Evolutionary conservation across 1,284 basidiomycete genomes (phyloP).

Genomic region (Ustanciosporium gigantosporum): DNA sequence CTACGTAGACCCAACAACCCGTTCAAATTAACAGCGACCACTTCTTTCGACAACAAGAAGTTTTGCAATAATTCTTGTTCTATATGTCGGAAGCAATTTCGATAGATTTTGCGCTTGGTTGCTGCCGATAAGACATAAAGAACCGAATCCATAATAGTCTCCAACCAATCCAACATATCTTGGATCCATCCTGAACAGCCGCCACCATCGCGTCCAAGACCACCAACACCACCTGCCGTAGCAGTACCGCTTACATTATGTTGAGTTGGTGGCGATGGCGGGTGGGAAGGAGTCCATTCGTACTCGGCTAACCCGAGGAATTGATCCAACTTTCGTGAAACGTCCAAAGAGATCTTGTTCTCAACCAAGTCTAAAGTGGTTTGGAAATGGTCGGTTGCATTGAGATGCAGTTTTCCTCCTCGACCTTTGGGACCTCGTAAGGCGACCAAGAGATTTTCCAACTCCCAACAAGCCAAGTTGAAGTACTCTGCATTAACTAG

Average conservation of each 20-base stretch:
- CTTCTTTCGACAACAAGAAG: conserved; percentile 26
- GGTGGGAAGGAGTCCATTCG: conserved; percentile 77
- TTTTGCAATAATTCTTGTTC: conserved; percentile 81
- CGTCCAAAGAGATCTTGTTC: conserved; percentile 77
- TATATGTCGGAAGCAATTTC: conserved; percentile 80
- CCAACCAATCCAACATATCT: conserved; percentile 93
- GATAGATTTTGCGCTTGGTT: conserved; percentile 86
- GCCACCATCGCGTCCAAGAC: too few species aligned
- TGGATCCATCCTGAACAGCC: conserved; percentile 76
- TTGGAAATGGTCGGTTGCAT: conserved; percentile 72
- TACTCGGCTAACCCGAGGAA: conserved; percentile 95
- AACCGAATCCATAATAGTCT: conserved; percentile 91
- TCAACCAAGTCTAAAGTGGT: conserved; percentile 73
- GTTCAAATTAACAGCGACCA: conserved; percentile 4
- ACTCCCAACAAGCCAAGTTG: conserved; percentile 78
- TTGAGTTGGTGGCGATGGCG: not conserved
- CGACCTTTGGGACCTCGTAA: conserved; percentile 70
- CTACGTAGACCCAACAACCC: conserved; percentile 12
- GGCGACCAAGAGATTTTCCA: conserved; percentile 81
- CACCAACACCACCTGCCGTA: not conserved
- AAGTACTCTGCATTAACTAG: conserved; percentile 93
- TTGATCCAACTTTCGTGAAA: conserved; percentile 90
- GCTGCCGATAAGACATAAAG: conserved; percentile 73
- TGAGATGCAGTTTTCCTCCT: conserved; percentile 76
- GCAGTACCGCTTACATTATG: not conserved